These are phyloP conservation scores for Mycena metata DNA, from an alignment of 768 basidiomycete species.

Conservation along the genomic window DNA sequence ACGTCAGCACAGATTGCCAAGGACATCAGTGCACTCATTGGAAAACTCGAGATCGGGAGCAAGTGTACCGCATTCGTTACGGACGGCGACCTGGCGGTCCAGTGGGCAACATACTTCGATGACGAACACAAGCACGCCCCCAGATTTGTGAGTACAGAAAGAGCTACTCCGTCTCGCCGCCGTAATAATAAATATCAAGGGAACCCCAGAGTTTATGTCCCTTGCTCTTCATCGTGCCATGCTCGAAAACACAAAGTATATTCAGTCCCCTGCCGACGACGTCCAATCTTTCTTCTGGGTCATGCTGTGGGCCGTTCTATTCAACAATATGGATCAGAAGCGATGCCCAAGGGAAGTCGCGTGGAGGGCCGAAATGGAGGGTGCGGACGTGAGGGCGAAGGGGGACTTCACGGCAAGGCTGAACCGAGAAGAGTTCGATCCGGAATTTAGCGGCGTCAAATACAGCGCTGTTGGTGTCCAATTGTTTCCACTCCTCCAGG, in stretches of 20 bases:
- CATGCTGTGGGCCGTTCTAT: constrained; percentile 33
- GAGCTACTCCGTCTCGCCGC: too few species aligned
- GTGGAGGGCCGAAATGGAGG: not conserved
- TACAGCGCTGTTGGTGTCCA: not conserved
- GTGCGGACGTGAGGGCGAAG: not conserved
- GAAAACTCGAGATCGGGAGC: too few species aligned
- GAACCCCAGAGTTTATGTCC: constrained; percentile 38
- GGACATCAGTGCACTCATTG: too few species aligned
- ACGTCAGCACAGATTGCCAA: too few species aligned
- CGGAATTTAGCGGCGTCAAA: too few species aligned
- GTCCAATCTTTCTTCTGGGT: constrained; percentile 33
- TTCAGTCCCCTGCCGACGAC: constrained; percentile 37
- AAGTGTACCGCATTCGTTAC: too few species aligned
- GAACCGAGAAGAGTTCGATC: too few species aligned
- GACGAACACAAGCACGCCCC: too few species aligned
- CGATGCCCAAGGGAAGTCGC: not conserved
- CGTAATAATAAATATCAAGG: too few species aligned
- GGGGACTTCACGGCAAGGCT: not conserved
- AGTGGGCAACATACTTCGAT: too few species aligned
- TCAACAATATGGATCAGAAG: constrained; percentile 21
- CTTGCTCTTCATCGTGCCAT: constrained; percentile 5
- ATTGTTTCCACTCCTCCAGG: constrained; percentile 1
- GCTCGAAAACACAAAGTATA: not conserved
- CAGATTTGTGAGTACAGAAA: too few species aligned
- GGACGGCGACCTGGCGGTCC: too few species aligned